Percentiles rank a stretch among this genome's conserved stretches.
Evolutionary conservation across 1,284 basidiomycete species (phyloP).

Genomic region (Agaricales sp.): DNA sequence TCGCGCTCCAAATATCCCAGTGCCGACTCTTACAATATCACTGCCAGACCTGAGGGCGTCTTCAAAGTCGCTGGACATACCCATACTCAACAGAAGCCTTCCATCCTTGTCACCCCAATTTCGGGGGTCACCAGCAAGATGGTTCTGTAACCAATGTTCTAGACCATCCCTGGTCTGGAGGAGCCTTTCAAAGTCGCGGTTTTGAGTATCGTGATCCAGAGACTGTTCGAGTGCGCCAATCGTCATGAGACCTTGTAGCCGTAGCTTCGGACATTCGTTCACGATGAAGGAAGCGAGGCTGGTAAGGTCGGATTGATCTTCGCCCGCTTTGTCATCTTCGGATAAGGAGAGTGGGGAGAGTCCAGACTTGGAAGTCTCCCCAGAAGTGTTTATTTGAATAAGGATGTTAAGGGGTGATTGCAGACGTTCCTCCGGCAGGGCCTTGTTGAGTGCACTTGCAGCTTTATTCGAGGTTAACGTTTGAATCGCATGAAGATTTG

Average conservation of each 20-base stretch:
- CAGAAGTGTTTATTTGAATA: constrained; percentile 92
- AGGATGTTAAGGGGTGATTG: constrained; percentile 60
- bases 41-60: constrained; percentile 79
- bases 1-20: constrained; percentile 80
- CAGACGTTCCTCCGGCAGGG: constrained; percentile 42
- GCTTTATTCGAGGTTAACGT: constrained; percentile 85
- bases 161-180: constrained; percentile 54
- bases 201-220: constrained; percentile 48
- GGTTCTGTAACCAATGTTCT: constrained; percentile 28
- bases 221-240: constrained; percentile 82
- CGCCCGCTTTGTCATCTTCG: constrained; percentile 16
- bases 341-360: constrained; percentile 43
- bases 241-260: constrained; percentile 88
- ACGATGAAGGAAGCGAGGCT: constrained; percentile 69
- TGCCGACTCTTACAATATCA: constrained; percentile 86
- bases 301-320: constrained; percentile 40
- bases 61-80: constrained; percentile 95
- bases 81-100: constrained; percentile 83
- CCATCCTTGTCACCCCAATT: constrained; percentile 46
- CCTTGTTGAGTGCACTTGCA: constrained; percentile 77
- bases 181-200: constrained; percentile 77
- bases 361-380: constrained; percentile 86
- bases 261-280: constrained; percentile 61
- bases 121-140: constrained; percentile 20
- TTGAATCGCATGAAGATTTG: constrained; percentile 85